Percentiles rank a stretch among this genome's conserved stretches.
phyloP scores from a whole-genome alignment of 1,139 yeast genomes.

The Candida mesenterica region DNA sequence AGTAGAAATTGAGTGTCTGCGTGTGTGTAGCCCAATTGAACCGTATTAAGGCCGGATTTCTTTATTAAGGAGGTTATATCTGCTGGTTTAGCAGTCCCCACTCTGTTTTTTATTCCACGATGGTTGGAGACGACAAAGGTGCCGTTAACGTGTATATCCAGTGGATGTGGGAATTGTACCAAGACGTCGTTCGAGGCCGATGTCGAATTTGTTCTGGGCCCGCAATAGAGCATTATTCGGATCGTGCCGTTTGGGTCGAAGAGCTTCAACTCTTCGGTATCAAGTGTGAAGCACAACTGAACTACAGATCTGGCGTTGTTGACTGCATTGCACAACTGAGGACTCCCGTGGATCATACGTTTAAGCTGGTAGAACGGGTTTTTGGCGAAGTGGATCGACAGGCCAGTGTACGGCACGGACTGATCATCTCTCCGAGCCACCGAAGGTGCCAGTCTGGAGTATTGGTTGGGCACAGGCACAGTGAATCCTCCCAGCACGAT shows the following conservation, averaged over 20 bases:
- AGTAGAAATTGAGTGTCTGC: conserved; percentile 43
- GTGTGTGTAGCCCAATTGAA: conserved; percentile 55
- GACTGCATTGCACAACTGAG: conserved; percentile 34
- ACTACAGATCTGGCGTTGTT: conserved; percentile 41
- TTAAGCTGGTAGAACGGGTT: conserved; percentile 53
- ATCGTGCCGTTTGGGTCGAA: conserved; percentile 22
- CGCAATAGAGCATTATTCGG: conserved; percentile 49
- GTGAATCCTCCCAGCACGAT: conserved; percentile 14
- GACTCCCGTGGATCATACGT: conserved; percentile 45
- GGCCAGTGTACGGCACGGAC: conserved; percentile 23
- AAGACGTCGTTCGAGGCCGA: conserved; percentile 34
- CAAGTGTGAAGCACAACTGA: conserved; percentile 37
- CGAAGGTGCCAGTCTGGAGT: conserved; percentile 1
- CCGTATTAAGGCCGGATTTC: conserved; percentile 28
- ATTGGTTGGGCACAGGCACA: conserved; percentile 6
- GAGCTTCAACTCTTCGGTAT: conserved; percentile 33
- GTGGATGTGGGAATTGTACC: conserved; percentile 58
- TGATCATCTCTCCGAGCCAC: no score
- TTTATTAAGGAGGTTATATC: conserved; percentile 51
- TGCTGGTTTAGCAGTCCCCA: conserved; percentile 68
- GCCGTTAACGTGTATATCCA: conserved; percentile 55
- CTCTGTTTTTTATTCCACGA: conserved; percentile 58
- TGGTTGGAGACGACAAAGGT: conserved; percentile 45
- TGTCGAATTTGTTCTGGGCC: conserved; percentile 27
- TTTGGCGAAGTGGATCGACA: conserved; percentile 45